Percentiles rank a stretch among this genome's conserved stretches.
These are phyloP conservation scores for Cercospora sp. DNA, from an alignment of 2,329 filamentous ascomycete genomes.

Conservation along the genomic window DNA sequence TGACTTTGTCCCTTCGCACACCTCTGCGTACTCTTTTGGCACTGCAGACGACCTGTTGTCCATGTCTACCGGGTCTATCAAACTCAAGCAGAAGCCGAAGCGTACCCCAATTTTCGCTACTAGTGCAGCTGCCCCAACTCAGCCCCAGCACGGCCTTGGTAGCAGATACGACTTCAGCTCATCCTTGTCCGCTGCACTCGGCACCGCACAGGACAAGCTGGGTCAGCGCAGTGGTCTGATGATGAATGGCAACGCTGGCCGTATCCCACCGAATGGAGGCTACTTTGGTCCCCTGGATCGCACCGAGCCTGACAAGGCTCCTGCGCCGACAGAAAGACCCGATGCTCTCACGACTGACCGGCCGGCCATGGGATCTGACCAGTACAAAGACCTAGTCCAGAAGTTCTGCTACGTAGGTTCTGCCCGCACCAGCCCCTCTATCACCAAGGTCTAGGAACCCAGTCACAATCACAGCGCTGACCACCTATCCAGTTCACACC, in stretches of 20 bases:
- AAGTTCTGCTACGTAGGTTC: constrained; percentile 99
- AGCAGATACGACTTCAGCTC: constrained; percentile 95
- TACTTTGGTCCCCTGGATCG: constrained; percentile 43
- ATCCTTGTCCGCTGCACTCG: constrained; percentile 81
- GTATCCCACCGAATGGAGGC: constrained; percentile 43
- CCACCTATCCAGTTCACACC: constrained; percentile 39
- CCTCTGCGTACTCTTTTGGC: constrained; percentile 48
- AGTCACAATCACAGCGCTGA: constrained; percentile 32
- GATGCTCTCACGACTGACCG: constrained; percentile 61
- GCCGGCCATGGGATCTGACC: constrained; percentile 75
- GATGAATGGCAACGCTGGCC: constrained; percentile 30
- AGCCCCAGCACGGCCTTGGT: constrained; percentile 65
- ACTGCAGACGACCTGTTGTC: constrained; percentile 50
- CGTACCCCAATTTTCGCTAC: constrained; percentile 57
- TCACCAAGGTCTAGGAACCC: constrained; percentile 30
- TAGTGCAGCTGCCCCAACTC: constrained; percentile 44
- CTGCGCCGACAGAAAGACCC: constrained; percentile 42
- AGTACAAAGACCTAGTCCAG: constrained; percentile 95
- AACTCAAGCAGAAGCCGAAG: constrained; percentile 70
- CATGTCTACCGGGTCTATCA: constrained; percentile 60
- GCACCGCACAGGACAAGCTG: constrained; percentile 66
- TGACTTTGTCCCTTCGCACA: constrained; percentile 60
- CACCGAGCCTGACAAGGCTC: constrained; percentile 34
- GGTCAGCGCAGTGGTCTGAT: constrained; percentile 56
- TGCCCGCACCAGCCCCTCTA: constrained; percentile 37